Evolutionary conservation across 176 grass and related monocot species (phyloP), one percentile per base, ranked within the genome.

Genomic region (Echinochloa phyllopogon): DNA sequence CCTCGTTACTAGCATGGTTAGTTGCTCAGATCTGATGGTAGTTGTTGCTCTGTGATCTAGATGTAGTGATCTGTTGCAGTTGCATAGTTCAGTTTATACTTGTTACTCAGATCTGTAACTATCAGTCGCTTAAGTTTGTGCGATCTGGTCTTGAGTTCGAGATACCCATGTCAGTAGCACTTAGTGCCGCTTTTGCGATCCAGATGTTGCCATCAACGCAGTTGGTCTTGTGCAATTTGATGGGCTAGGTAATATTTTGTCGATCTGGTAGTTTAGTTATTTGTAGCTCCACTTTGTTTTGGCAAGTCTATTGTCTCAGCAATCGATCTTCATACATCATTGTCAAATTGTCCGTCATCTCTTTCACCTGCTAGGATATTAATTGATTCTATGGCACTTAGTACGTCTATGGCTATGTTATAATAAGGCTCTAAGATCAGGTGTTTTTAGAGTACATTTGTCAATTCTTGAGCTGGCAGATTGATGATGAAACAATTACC

Each of bases 401-500:
- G 2, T 8, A 21, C 4, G 5, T 14, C 9, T 15, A 15, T 29
- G 52, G 7, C 6, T 0, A 0, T 44, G 2, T 55, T 63, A 33
- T 3, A n/a, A 70, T 61, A 25, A 41, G n/a, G 12, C 0, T 4
- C 57, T 82, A 56, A 56, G 6, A 29, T 42, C 0, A 15, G n/a
- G 10, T 33, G 20, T 66, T 58, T 64, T 25, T 42, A 4, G 0
- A 27, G 33, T 42, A 10, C 12, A 17, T 66, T 66, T 56, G 7
- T 44, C 17, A 76, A 43, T 9, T 8, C 57, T 23, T 29, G 79
- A 83, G 65, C 48, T 74, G 58, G 8, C 79, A 83, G 67, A 79
- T 86, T 83, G 21, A 67, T 90, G 84, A 87, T 79, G 88, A 79
- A 11, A 74, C 18, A 79, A 59, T 43, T 66, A 82, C 60, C 69